Evolutionary conservation across 2,329 filamentous ascomycete genomes (phyloP).

Genomic region (Aspergillus ruber): DNA sequence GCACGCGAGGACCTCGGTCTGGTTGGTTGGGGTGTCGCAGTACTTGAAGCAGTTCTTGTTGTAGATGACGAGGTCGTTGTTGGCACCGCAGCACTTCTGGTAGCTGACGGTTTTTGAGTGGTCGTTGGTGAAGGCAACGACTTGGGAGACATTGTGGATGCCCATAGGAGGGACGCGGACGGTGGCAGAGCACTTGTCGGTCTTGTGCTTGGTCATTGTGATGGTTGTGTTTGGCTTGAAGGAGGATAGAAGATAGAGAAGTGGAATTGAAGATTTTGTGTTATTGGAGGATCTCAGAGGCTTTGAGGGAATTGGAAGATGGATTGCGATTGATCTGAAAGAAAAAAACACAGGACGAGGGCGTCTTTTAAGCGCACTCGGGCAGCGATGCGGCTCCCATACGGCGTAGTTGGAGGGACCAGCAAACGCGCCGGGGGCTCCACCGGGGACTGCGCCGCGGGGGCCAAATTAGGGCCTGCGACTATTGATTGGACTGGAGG

Average conservation of each 20-base stretch:
- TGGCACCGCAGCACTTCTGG: not conserved
- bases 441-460: no score
- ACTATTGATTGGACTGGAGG: no score
- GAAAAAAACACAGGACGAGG: no score
- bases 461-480: no score
- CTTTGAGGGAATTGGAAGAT: no score
- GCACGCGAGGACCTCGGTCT: not conserved
- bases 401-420: no score
- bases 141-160: not conserved
- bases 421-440: no score
- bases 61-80: not conserved
- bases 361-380: no score
- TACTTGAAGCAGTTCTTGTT: constrained; percentile 1
- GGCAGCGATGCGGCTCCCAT: no score
- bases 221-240: not conserved
- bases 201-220: not conserved
- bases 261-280: no score
- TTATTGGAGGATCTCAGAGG: no score
- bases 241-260: not conserved
- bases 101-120: not conserved
- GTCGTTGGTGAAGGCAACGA: constrained; percentile 1
- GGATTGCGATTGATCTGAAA: no score
- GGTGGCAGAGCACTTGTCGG: not conserved
- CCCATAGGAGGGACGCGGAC: not conserved
- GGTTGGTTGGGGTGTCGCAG: not conserved